Conservation (phyloP, 805 yeast species). For the Saccharomycopsis sp. region DNA sequence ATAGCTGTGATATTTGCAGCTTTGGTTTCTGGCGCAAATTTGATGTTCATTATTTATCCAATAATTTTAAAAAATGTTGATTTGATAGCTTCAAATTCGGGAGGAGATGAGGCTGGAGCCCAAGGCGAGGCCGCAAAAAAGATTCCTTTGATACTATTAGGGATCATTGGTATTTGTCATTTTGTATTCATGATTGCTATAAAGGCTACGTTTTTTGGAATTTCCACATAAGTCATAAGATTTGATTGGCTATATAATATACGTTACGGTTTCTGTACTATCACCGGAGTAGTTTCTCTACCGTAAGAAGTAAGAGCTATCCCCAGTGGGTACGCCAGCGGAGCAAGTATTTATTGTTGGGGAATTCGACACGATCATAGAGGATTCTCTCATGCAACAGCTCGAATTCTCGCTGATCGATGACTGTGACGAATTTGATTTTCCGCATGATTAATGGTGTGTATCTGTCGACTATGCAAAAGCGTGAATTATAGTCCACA, state of each 20-base stretch:
- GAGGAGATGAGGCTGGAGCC: conserved; percentile 21
- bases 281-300: too few relatives aligned
- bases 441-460: conserved; percentile 25
- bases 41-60: conserved; percentile 39
- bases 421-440: conserved; percentile 27
- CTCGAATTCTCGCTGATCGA: conserved; percentile 27
- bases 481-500: neutral
- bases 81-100: neutral
- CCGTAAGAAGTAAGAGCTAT: too few relatives aligned
- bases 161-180: conserved; percentile 43
- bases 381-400: neutral
- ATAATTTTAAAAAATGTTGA: conserved; percentile 28
- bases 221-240: neutral
- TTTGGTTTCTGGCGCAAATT: conserved; percentile 51
- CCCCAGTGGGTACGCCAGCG: neutral
- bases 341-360: neutral
- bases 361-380: neutral
- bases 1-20: conserved; percentile 53
- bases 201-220: conserved; percentile 57
- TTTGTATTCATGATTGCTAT: conserved; percentile 55
- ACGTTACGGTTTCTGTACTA: too few relatives aligned
- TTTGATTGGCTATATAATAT: too few relatives aligned
- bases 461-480: conserved; percentile 22
- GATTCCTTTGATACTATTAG: conserved; percentile 33
- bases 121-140: conserved; percentile 34